Conservation (phyloP, 2,329 filamentous ascomycete genomes). For the Cercospora sp. region DNA sequence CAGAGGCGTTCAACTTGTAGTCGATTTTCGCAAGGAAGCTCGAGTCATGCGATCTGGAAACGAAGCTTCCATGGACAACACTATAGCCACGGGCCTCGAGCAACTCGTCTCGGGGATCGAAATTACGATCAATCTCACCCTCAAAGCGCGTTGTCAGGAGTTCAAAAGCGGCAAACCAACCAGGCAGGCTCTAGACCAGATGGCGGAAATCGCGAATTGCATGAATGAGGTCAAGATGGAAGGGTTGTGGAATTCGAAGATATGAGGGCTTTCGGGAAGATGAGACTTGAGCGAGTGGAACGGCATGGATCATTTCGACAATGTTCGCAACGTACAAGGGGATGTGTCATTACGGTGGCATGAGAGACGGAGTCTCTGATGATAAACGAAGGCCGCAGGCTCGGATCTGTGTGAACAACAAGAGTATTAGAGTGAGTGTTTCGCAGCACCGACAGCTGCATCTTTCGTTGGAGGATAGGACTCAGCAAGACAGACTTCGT, state of each 20-base stretch:
- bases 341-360: not conserved
- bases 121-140: not conserved
- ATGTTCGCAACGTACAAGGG: not conserved
- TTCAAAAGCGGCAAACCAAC: not conserved
- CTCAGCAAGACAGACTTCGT: not conserved
- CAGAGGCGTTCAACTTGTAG: not conserved
- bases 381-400: too few relatives aligned
- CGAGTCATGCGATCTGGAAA: not conserved
- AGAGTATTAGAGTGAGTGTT: not conserved
- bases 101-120: not conserved
- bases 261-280: not conserved
- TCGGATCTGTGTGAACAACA: not conserved
- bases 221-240: not conserved
- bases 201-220: not conserved
- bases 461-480: not conserved
- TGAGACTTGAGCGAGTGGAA: not conserved
- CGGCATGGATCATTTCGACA: not conserved
- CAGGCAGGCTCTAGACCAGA: not conserved
- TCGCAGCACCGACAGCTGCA: not conserved
- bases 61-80: not conserved
- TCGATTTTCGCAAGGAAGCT: not conserved
- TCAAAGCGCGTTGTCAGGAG: not conserved
- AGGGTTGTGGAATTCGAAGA: not conserved
- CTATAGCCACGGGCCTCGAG: not conserved
- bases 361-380: too few relatives aligned